phyloP scores from a whole-genome alignment of 805 yeast genomes.

The Suhomyces pyralidae region DNA sequence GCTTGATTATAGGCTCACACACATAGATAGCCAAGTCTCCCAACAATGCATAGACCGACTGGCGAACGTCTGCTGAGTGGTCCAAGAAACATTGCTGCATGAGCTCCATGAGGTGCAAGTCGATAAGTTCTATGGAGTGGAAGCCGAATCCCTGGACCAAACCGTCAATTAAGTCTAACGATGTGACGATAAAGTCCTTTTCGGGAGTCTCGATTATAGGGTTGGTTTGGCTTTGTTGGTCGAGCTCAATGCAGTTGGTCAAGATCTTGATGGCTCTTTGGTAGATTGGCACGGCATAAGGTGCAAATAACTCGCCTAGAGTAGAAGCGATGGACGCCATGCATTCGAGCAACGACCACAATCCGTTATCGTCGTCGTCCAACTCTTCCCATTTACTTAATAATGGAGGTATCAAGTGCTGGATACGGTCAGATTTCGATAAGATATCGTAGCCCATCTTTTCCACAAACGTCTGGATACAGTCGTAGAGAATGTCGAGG shows the following conservation, averaged over 20 bases:
- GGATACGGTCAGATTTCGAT: constrained; percentile 55
- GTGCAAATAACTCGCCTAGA: constrained; percentile 79
- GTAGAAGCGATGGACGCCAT: constrained; percentile 88
- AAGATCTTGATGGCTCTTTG: constrained; percentile 72
- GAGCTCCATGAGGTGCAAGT: constrained; percentile 53
- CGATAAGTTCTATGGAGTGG: constrained; percentile 56
- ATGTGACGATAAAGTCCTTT: constrained; percentile 84
- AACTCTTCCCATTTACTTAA: constrained; percentile 75
- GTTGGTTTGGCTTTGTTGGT: constrained; percentile 59
- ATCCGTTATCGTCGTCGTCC: constrained; percentile 73
- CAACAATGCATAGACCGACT: constrained; percentile 81
- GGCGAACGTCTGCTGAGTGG: constrained; percentile 83
- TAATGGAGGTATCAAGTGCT: constrained; percentile 73
- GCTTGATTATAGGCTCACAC: constrained; percentile 43
- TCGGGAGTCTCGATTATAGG: constrained; percentile 76
- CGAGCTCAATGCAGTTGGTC: constrained; percentile 62
- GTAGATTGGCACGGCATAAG: constrained; percentile 85
- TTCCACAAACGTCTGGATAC: constrained; percentile 86
- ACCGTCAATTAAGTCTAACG: constrained; percentile 89
- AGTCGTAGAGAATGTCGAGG: constrained; percentile 78
- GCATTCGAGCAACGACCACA: constrained; percentile 93
- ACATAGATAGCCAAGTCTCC: constrained; percentile 82
- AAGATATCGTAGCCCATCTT: constrained; percentile 58
- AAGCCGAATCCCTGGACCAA: constrained; percentile 81
- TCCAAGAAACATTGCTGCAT: constrained; percentile 71